phyloP scores from a whole-genome alignment of 2,329 filamentous ascomycete genomes.

The Exophiala xenobiotica region DNA sequence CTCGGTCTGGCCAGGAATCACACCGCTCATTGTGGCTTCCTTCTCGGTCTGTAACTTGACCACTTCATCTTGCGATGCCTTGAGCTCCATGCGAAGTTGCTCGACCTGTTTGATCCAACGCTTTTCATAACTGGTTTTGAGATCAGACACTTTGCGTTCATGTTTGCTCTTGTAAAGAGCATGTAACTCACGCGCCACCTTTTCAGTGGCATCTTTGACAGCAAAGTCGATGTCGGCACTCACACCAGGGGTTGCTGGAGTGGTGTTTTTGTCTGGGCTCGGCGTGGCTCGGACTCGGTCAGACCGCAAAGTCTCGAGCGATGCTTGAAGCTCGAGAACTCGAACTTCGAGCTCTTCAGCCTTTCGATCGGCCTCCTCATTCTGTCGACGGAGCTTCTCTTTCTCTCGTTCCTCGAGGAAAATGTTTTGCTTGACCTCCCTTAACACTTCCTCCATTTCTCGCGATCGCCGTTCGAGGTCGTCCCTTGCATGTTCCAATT shows the following conservation, averaged over 20 bases:
- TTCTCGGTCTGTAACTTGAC: slow-evolving; percentile 67
- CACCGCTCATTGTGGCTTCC: slow-evolving; percentile 65
- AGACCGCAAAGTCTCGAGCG: slow-evolving; percentile 44
- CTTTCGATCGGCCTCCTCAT: slow-evolving; percentile 71
- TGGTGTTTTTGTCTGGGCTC: slow-evolving; percentile 37
- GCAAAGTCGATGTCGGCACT: slow-evolving; percentile 57
- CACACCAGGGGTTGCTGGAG: slow-evolving; percentile 26
- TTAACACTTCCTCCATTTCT: slow-evolving; percentile 80
- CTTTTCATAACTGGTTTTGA: slow-evolving; percentile 78
- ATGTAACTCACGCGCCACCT: slow-evolving; percentile 91
- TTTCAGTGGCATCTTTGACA: slow-evolving; percentile 81
- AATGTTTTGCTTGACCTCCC: slow-evolving; percentile 79
- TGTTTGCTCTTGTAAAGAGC: slow-evolving; percentile 95
- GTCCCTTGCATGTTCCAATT: slow-evolving; percentile 70
- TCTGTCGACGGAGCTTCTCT: slow-evolving; percentile 71
- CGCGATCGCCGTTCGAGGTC: slow-evolving; percentile 81
- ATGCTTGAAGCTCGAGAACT: slow-evolving; percentile 48
- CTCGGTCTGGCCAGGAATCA: slow-evolving; percentile 33
- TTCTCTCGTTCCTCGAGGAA: slow-evolving; percentile 74
- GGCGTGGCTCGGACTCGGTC: slow-evolving; percentile 31
- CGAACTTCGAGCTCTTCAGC: slow-evolving; percentile 47
- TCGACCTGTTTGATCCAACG: slow-evolving; percentile 86
- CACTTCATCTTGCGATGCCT: slow-evolving; percentile 70
- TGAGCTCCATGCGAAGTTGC: slow-evolving; percentile 71
- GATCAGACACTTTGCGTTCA: slow-evolving; percentile 87